A percentile compares a stretch with the other conserved stretches of the same genome.
phyloP scores from a whole-genome alignment of 306 rosid genomes.

The Gastrolobium villosum region DNA sequence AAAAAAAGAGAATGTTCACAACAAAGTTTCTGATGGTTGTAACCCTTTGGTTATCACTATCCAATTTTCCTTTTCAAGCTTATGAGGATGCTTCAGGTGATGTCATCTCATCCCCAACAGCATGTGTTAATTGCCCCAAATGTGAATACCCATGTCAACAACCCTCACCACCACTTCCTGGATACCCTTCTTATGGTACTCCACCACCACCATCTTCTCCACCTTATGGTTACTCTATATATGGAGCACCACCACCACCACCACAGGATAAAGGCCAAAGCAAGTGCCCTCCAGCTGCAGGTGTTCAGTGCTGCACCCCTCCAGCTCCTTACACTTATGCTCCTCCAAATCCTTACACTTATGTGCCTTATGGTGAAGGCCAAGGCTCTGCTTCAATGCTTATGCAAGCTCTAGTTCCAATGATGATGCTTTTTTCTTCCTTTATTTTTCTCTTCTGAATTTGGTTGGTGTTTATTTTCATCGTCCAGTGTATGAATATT shows the following conservation, averaged over 20 bases:
- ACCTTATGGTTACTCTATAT: slow-evolving; percentile 32
- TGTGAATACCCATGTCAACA: slow-evolving; percentile 46
- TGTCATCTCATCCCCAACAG: slow-evolving; percentile 7
- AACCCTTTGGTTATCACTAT: slow-evolving; percentile 1
- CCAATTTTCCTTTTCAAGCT: slow-evolving; percentile 16
- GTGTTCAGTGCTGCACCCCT: slow-evolving; percentile 39
- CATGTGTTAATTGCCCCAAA: slow-evolving; percentile 25
- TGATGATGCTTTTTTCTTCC: slow-evolving; percentile 21
- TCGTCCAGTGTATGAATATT: not conserved
- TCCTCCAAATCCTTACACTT: slow-evolving; percentile 40
- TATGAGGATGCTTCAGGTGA: slow-evolving; percentile 37
- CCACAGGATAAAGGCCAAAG: not conserved
- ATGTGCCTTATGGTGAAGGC: slow-evolving; percentile 35
- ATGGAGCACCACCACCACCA: slow-evolving; percentile 14
- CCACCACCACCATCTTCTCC: slow-evolving; percentile 12
- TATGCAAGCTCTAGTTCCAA: slow-evolving; percentile 8
- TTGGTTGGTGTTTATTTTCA: not conserved
- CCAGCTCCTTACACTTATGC: not conserved
- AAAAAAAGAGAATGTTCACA: not conserved
- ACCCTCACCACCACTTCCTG: slow-evolving; percentile 17
- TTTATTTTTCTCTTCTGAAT: slow-evolving; percentile 34
- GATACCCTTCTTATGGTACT: slow-evolving; percentile 4
- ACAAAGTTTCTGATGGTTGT: not conserved
- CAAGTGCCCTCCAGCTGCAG: slow-evolving; percentile 45
- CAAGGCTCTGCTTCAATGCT: slow-evolving; percentile 18